Base-by-base conservation (phyloP, 176 grass and related monocot genomes). In the Pontederia crassipes region DNA sequence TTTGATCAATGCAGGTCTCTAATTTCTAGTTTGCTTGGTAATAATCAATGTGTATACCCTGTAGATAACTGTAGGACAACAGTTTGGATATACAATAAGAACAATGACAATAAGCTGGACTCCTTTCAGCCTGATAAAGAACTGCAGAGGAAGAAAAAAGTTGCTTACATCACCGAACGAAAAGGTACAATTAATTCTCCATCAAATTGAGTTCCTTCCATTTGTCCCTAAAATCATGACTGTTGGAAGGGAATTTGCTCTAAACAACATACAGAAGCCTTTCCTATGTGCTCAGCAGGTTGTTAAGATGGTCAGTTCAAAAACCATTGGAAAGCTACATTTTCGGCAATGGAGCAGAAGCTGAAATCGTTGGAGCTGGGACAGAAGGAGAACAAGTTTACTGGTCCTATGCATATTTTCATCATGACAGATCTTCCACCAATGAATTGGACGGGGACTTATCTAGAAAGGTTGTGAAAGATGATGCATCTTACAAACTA, bases 251-350 rank as follows among this genome's bases (percentile, higher is more conserved):
- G 72, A 86, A 61, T 89, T 89, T 55, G 79, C 77, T n/a, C 70
- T 46, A 48, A 86, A 69, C 75, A 83, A 47, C 40, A 92, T 98
- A 72, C 88, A 79, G 74, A 71, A 71, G 35, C 81, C 88, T 16
- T 98, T 83, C 81, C 77, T 98, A 24, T 98, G 94, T 62, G 77
- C 84, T 9, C 94, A 98, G 50, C 80, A 82, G 88, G 56, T 70
- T 98, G 54, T 80, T 98, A 81, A 24, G 94, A 93, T 64, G 94
- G 94, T 4, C 88, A 98, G 52, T 98, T 98, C 76, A 98, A 98
- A 69, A 92, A 98, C 70, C 88, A 98, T 68, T 89, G 88, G 94
- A 89, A 86, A 74, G 14, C 62, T 70, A 98, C 94, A 56, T 98
- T 98, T 82, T 89, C 79, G 69, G 79, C 84, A 57, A 71, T 98